Evolutionary conservation across 2,329 filamentous ascomycete species (phyloP), one percentile per base, ranked within the genome.

Genomic region (Ampelomyces quisqualis): DNA sequence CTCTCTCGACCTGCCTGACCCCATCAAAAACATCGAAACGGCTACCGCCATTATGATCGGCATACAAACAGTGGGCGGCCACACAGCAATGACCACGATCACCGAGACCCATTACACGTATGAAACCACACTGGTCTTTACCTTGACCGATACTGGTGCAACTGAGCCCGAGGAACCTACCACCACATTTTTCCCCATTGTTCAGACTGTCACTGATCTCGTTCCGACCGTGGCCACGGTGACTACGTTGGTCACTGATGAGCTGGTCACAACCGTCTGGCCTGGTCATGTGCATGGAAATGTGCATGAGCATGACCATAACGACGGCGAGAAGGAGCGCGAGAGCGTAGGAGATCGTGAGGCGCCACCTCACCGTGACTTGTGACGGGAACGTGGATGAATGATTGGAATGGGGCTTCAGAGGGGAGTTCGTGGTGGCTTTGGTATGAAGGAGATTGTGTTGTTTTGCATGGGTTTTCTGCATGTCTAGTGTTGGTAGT

Each of bases 401-500:
- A 30, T 3, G 19, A 5, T 34, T 14, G 19, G 31, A 15, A 6
- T 21, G 31, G 8, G 5, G 20, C 7, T n/a, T 6, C 14, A 8
- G 3, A 17, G 5, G 32, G 13, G 33, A 28, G 11, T 7, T 17
- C 9, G 17, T 34, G 9, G 22, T 24, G 30, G 15, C n/a, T 11
- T 31, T 14, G 9, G 29, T 7, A 18, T 31, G 7, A 28, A 13
- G 26, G 26, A 24, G 9, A 13, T 28, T 28, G 26, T 28, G 10
- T 28, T 14, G 30, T 22, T 31, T 31, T 26, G 26, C 19, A 28
- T 41, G 32, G 19, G 30, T 41, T 19, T 24, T 19, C 30, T 32
- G 41, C 30, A 49, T 35, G n/a, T 6, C 35, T 47, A 52, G 43
- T n/a, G 24, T 38, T 36, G 34, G 30, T 40, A 53, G 31, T 14